Evolutionary conservation across 73 alveolate species (phyloP).

Genomic region (Tetrahymena malaccensis): DNA sequence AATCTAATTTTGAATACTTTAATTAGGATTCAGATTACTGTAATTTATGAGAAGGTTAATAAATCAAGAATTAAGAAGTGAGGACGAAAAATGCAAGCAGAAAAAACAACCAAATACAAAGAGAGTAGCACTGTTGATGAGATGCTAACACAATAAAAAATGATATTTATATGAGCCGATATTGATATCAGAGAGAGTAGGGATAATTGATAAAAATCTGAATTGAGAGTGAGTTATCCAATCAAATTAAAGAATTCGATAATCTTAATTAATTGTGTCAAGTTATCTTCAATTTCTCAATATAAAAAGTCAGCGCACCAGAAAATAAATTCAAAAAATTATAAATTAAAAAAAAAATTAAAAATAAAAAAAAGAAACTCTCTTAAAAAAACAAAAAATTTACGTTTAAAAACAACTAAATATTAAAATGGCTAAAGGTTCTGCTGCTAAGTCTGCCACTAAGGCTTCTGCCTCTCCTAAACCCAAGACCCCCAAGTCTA

Average conservation of each 20-base stretch:
- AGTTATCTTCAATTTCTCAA: neutral
- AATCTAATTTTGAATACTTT: neutral
- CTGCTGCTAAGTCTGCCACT: neutral
- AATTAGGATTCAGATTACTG: neutral
- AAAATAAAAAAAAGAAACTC: neutral
- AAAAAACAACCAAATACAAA: neutral
- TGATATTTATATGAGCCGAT: neutral
- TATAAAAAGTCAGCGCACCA: neutral
- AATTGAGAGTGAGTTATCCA: neutral
- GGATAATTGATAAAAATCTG: neutral
- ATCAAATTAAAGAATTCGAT: neutral
- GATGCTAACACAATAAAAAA: neutral
- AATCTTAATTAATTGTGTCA: neutral
- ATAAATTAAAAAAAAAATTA: neutral
- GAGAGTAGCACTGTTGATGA: neutral
- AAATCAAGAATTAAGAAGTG: neutral
- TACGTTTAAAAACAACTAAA: neutral
- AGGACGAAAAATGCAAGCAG: neutral
- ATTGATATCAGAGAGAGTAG: neutral
- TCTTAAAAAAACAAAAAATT: neutral
- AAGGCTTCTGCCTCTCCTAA: neutral
- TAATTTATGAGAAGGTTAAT: neutral
- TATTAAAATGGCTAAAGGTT: neutral
- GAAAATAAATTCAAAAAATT: neutral
- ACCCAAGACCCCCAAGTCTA: neutral